phyloP scores from a whole-genome alignment of 306 rosid species.

The Rosa lucieae region DNA sequence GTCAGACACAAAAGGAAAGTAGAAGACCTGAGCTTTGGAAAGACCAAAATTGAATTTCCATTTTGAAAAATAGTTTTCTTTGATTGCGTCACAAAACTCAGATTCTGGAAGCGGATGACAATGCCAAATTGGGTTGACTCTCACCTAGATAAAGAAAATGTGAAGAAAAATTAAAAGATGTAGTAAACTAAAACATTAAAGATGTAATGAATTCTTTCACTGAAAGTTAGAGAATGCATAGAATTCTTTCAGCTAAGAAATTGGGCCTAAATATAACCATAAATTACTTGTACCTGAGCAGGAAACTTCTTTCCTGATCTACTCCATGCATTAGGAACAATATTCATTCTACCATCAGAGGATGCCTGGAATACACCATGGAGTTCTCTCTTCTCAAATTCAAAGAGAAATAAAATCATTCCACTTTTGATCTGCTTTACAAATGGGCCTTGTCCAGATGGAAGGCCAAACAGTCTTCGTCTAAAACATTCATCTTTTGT shows the following conservation, averaged over 20 bases:
- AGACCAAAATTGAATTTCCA: slow-evolving; percentile 60
- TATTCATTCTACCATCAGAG: slow-evolving; percentile 48
- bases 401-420: slow-evolving; percentile 60
- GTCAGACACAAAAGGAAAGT: slow-evolving; percentile 23
- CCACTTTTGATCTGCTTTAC: slow-evolving; percentile 52
- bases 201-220: neutral
- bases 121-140: slow-evolving; percentile 42
- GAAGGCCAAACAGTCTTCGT: slow-evolving; percentile 46
- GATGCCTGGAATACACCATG: slow-evolving; percentile 60
- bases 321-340: slow-evolving; percentile 43
- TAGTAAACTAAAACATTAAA: neutral
- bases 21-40: slow-evolving; percentile 58
- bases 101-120: slow-evolving; percentile 57
- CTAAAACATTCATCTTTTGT: slow-evolving; percentile 41
- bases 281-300: slow-evolving; percentile 54
- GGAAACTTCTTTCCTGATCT: slow-evolving; percentile 42
- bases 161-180: slow-evolving; percentile 5
- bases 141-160: slow-evolving; percentile 43
- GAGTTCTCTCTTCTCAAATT: slow-evolving; percentile 50
- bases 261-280: neutral
- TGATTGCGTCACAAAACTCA: slow-evolving; percentile 44
- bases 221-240: neutral
- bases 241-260: neutral
- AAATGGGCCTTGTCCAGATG: slow-evolving; percentile 32
- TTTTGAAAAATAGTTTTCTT: slow-evolving; percentile 49